Base-by-base conservation (phyloP, 257 asterid species). In the Penstemon eatonii region DNA sequence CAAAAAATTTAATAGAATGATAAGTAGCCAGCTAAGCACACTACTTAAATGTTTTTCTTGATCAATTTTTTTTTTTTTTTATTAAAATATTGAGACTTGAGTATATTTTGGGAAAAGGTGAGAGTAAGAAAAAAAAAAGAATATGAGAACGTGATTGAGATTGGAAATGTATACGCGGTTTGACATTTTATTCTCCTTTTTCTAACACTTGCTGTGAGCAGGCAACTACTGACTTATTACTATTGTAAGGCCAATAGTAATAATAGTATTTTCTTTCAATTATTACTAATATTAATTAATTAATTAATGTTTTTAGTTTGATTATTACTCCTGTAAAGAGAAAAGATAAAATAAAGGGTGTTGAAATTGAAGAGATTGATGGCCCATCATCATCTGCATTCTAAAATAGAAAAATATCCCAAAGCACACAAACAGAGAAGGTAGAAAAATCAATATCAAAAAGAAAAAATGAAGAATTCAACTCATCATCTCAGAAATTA, bases 371-470 rank as follows among this genome's bases (percentile, higher is more conserved):
- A 62, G 78, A 25, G 33, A 25, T 25, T 25, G 33, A 25, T 25
- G 33, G 80, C 70, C 70, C 73, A 59, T 69, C 66, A 51, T 56
- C 66, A 51, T 56, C 45, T 65, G n/a, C 46, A 64, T 58, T 65
- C 72, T 63, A 45, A 4, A 43, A 12, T 9, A 12, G 46, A 58
- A 58, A 0, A 2, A 47, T n/a, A 60, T 41, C 56, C 11, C 43
- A 69, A 1, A 18, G 41, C 52, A 46, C 62, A 52, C 55, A 44
- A 6, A 5, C 55, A 65, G 65, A 69, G 76, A 51, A 75, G 3
- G 33, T 19, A 7, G 39, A 36, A 56, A 57, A 55, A 56, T 63
- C 70, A 51, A 40, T 47, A 50, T 47, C 54, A 59, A 44, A 39
- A 56, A 49, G 44, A 70, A 56, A 6, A 10, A 19, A 7, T 36